Base-by-base conservation (phyloP, 805 yeast species). In the Wickerhamomyces bisporus region DNA sequence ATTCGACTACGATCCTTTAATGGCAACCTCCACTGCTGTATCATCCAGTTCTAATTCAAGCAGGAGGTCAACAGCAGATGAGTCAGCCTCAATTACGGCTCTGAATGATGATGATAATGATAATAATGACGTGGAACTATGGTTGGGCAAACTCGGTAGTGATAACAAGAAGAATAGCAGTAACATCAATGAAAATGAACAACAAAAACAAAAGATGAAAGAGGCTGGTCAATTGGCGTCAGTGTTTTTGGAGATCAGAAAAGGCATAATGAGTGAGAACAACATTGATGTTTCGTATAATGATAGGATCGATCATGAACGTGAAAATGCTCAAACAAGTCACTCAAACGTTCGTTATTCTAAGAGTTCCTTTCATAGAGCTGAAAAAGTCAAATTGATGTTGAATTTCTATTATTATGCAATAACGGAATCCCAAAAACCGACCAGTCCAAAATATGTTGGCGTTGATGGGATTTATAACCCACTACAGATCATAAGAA, bases 401-500 rank as follows among this genome's bases (percentile, higher is more conserved):
- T 39, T 55, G 25, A 55, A 48, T 26, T 24, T 55, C 9, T 45
- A 49, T 26, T 55, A 55, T 30, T 53, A 45, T 26, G 39, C 55
- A 1, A 15, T 55, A 10, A 45, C 48, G 23, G 56, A 53, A 18
- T 28, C 44, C 0, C 54, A 47, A 28, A 52, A 43, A 27, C 23
- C 34, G 1, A 35, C 40, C 11, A 40, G 42, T 24, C 42, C 49
- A 3, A 38, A 38, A 30, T 51, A 42, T 32, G 35, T 67, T 2
- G 75, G 74, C 2, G 72, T 82, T 3, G 86, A 79, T 39, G 85
- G 81, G 3, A 71, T 75, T 3, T 87, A 80, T 64, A 87, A 87
- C 53, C 96, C 96, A 4, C 62, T 87, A 31, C 95, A 86, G 58
- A 71, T 80, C n/a, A 76, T 87, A 20, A 64, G 96, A 40, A 82